Evolutionary conservation across 345 rosid species (phyloP), one percentile per base, ranked within the genome.

Genomic region (Durio zibethinus): DNA sequence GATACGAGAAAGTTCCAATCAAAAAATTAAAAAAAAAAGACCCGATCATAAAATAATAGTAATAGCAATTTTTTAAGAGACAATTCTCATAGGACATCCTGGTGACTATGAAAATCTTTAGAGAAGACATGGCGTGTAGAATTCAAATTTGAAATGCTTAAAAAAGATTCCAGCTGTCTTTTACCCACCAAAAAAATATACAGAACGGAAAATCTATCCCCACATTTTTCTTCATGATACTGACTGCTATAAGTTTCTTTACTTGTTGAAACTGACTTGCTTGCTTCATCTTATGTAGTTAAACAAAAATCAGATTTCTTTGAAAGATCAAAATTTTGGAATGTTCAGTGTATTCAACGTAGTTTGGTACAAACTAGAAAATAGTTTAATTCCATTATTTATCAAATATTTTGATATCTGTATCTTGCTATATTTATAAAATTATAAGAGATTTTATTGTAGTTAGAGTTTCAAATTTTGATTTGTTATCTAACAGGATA

Each of bases 111-210:
- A 62, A n/a, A n/a, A 69, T 43, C 27, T 47, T n/a, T 67, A 11
- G 74, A 11, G 74, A 78, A 83, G 85, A 77, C 66, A 33, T 86
- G 84, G 80, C 90, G 91, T 88, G 89, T 80, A 77, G 82, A 82
- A 85, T 80, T 85, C 84, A 67, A 83, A 78, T 85, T 86, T 76
- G 79, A 84, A 82, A 53, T 2, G 27, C 53, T 60, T 23, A 29
- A n/a, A 50, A 29, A 68, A 67, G 18, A 33, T 45, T 50, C 77
- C 70, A 18, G 54, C 63, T 36, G 35, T 53, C 59, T 52, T 77
- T 53, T 66, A n/a, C n/a, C n/a, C n/a, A n/a, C n/a, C n/a, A n/a
- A n/a, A n/a, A n/a, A n/a, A n/a, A 23, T 3, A 25, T 18, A 15
- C 20, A 43, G 10, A 40, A 42, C 40, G 11, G 7, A 47, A 18